Base-by-base conservation (phyloP, 495 filamentous ascomycete species). In the Aspergillus coremiiformis region DNA sequence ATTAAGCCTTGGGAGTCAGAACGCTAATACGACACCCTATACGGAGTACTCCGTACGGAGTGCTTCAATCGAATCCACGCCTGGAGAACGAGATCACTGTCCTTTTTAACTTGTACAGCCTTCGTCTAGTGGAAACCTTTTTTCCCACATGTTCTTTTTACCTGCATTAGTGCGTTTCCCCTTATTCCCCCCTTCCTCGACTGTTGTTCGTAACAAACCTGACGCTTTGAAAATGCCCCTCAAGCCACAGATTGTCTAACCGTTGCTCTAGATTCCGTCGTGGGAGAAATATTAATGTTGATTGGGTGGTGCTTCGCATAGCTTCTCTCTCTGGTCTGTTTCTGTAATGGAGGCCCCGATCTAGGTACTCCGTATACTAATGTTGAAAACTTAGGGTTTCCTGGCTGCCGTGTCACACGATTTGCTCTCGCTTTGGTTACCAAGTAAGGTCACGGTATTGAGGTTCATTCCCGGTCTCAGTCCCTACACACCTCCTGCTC, bases 181-280 rank as follows among this genome's bases (percentile, higher is more conserved):
- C n/a, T 49, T 47, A 52, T 11, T 52, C 56, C 23, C 47, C 54
- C 20, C 46, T 58, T 17, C 55, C 55, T 27, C 51, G 51, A 11
- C 55, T n/a, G n/a, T n/a, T n/a, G n/a, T n/a, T n/a, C n/a, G n/a
- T 51, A 44, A 54, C 55, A 4, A 39, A 58, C 35, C 47, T 58
- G 32, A 3, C 35, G 39, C 1, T 51, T 52, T 11, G 29, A 51
- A 11, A n/a, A 51, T 29, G 11, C 55, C 27, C 32, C 52, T 24
- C 10, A 43, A 27, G 56, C 47, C 19, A 44, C 56, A 7, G 30
- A 44, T 3, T 17, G 4, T 15, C 52, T 59, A 5, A 44, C 42
- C 2, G 4, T 44, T 7, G 22, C 19, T 3, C 44, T 59, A 10
- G 48, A 59, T 11, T 43, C 51, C 20, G 56, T 52, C 19, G 6